Evolutionary conservation across 352 stramenopile genomes (phyloP), one percentile per base, ranked within the genome.

Genomic region (Pythium rhizo-oryzae): DNA sequence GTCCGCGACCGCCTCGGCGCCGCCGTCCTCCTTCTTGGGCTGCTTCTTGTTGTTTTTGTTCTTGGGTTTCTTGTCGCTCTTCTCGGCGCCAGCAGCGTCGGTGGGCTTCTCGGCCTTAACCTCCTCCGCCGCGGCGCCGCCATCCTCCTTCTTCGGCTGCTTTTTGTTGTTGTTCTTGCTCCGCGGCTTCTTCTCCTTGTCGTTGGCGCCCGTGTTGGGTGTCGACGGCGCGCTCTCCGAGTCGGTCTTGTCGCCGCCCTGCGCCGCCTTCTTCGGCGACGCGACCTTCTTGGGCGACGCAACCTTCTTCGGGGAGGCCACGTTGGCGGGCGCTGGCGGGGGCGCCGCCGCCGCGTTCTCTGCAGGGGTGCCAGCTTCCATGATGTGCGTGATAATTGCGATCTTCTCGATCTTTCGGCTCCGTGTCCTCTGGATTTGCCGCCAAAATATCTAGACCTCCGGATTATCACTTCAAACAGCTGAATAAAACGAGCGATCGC

Each of bases 141-240:
- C 28, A 33, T 6, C 41, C 5, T 68, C 52, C 47, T 62, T 53
- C 43, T 65, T 62, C 13, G 53, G n/a, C 70, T 78, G 28, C 44
- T 63, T 60, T 23, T 52, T 24, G 47, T 75, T 73, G 46, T 63
- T 60, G 30, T 52, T 35, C 47, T 74, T 73, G 46, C 82, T 78
- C 39, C 43, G 21, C 21, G 58, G 58, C 64, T 79, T 71, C 50
- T 84, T 76, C 50, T 79, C 74, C 58, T 81, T 85, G 33, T 59
- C 53, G 28, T 44, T 59, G 53, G 51, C 51, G 19, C 28, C 46
- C 8, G 35, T 41, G 35, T 41, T 41, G 46, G 46, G 53, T 7
- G 53, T 59, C 25, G 53, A 59, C 33, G 54, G 33, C 19, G 35
- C 54, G 35, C 53, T 47, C 53, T 59, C 53, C 28, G 28, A n/a